phyloP scores from a whole-genome alignment of 805 yeast species.

The Millerago galiae region DNA sequence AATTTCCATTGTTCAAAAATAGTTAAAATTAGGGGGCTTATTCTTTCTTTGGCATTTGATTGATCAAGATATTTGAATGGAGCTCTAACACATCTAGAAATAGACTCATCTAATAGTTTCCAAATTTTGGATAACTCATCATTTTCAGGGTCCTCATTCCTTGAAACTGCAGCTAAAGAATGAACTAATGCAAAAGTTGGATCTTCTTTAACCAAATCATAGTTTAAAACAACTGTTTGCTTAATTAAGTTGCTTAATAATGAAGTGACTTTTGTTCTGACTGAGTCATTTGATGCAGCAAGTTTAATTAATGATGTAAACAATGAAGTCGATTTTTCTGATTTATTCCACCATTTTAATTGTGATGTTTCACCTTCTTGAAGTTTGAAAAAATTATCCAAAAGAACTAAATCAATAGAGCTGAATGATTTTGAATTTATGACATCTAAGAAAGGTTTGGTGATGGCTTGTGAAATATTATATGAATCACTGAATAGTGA shows the following conservation, averaged over 20 bases:
- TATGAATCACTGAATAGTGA: conserved; percentile 30
- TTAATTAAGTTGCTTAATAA: conserved; percentile 43
- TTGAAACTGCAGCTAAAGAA: conserved; percentile 32
- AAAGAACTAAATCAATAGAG: conserved; percentile 50
- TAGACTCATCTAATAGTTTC: conserved; percentile 67
- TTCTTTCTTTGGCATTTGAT: conserved; percentile 26
- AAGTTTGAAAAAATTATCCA: conserved; percentile 56
- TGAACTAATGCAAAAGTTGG: conserved; percentile 52
- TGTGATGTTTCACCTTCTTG: conserved; percentile 47
- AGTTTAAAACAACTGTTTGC: conserved; percentile 50
- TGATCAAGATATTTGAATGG: conserved; percentile 84
- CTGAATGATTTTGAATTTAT: conserved; percentile 29
- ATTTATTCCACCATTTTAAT: conserved; percentile 75
- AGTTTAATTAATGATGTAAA: conserved; percentile 62
- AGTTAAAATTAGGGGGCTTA: conserved; percentile 54
- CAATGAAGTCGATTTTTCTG: conserved; percentile 44
- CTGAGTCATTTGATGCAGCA: conserved; percentile 31
- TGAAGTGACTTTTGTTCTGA: conserved; percentile 38
- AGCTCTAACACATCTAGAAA: conserved; percentile 60
- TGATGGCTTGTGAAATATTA: conserved; percentile 24
- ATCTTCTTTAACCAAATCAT: conserved; percentile 36
- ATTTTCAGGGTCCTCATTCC: conserved; percentile 6
- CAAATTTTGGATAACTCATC: conserved; percentile 36
- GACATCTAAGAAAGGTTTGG: conserved; percentile 31
- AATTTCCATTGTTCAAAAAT: conserved; percentile 66